A percentile compares a stretch with the other conserved stretches of the same genome.
These are phyloP conservation scores for Xylariomycetidae sp. DNA, from an alignment of 2,329 filamentous ascomycete genomes.

Conservation along the genomic window DNA sequence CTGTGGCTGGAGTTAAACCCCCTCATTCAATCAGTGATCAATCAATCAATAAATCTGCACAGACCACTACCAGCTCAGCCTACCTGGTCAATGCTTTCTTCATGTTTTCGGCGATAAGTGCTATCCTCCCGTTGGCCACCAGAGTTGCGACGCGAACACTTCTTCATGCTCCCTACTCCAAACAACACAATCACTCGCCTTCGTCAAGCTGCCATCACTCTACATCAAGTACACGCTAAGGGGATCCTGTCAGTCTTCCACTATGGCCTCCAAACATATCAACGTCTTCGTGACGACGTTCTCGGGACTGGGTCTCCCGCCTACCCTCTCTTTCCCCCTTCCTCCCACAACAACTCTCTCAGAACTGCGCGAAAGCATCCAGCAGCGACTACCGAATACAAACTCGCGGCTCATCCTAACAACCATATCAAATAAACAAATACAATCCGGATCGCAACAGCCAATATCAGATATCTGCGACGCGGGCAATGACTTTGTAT, in stretches of 20 bases:
- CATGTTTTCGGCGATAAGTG: too few relatives aligned
- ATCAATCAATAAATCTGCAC: too few relatives aligned
- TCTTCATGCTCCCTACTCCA: neutral
- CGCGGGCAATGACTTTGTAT: conserved; percentile 64
- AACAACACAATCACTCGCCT: conserved; percentile 1
- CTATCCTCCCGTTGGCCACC: too few relatives aligned
- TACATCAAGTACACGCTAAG: conserved; percentile 30
- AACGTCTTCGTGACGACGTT: conserved; percentile 86
- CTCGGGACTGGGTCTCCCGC: conserved; percentile 72
- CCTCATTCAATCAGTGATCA: too few relatives aligned
- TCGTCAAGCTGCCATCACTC: conserved; percentile 26
- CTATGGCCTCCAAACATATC: conserved; percentile 55
- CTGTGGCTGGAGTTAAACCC: conserved; percentile 15
- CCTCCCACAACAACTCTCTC: conserved; percentile 59
- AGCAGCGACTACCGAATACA: conserved; percentile 55
- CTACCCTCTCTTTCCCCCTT: conserved; percentile 77
- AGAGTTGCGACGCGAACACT: too few relatives aligned
- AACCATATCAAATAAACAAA: conserved; percentile 71
- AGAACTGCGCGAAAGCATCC: conserved; percentile 60
- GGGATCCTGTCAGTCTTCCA: too few relatives aligned
- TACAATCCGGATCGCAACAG: conserved; percentile 48
- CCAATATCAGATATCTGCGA: conserved; percentile 59
- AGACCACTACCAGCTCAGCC: too few relatives aligned
- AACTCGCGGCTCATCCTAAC: conserved; percentile 69
- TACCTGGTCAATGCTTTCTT: too few relatives aligned